These are phyloP conservation scores for Daedalea quercina DNA, from an alignment of 768 basidiomycete species.

Conservation along the genomic window DNA sequence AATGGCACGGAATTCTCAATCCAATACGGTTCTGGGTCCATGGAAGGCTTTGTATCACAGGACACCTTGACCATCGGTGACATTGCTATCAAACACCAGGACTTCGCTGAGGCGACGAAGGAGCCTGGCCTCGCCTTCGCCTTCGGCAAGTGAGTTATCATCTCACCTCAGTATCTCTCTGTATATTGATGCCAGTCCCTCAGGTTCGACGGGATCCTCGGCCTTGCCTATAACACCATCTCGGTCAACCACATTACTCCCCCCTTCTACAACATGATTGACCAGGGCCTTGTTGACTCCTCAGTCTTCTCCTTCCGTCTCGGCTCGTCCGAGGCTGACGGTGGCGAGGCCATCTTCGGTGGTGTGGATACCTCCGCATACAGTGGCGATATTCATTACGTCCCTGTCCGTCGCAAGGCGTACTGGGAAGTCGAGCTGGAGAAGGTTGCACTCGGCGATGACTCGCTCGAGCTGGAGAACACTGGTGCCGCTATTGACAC, in stretches of 20 bases:
- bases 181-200: background rate
- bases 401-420: slow-evolving; percentile 88
- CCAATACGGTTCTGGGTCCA: slow-evolving; percentile 91
- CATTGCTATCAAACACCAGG: slow-evolving; percentile 61
- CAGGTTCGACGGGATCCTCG: slow-evolving; percentile 94
- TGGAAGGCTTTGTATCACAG: slow-evolving; percentile 92
- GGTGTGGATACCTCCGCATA: slow-evolving; percentile 78
- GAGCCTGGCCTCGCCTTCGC: slow-evolving; percentile 98
- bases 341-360: slow-evolving; percentile 88
- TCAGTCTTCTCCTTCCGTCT: slow-evolving; percentile 94
- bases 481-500: slow-evolving; percentile 94
- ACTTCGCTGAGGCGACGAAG: slow-evolving; percentile 93
- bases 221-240: slow-evolving; percentile 93
- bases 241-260: slow-evolving; percentile 89
- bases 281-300: slow-evolving; percentile 71
- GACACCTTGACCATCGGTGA: slow-evolving; percentile 82
- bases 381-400: slow-evolving; percentile 76
- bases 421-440: slow-evolving; percentile 98
- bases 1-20: slow-evolving; percentile 90
- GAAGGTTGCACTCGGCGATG: slow-evolving; percentile 79
- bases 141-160: slow-evolving; percentile 73
- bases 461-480: slow-evolving; percentile 83
- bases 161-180: background rate
- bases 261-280: slow-evolving; percentile 91
- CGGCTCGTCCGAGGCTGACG: slow-evolving; percentile 80